These are phyloP conservation scores for Cladophialophora bantiana DNA, from an alignment of 2,329 filamentous ascomycete genomes.

Conservation along the genomic window DNA sequence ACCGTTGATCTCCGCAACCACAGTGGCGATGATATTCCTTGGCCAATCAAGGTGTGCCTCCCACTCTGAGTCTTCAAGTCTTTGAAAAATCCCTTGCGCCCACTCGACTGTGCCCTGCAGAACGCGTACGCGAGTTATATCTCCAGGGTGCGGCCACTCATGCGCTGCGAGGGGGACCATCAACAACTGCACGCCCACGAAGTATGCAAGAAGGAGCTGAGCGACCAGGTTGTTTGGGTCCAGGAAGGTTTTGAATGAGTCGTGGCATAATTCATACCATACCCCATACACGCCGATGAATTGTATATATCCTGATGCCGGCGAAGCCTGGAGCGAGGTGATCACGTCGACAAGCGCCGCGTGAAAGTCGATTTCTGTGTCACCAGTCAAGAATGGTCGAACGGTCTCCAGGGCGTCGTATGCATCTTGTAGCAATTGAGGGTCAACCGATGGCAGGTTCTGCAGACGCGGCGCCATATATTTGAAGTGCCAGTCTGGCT, in stretches of 20 bases:
- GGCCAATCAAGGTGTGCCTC: constrained; percentile 35
- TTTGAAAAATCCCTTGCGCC: constrained; percentile 47
- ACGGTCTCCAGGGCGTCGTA: constrained; percentile 38
- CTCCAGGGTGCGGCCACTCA: constrained; percentile 41
- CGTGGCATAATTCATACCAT: constrained; percentile 50
- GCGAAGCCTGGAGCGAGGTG: constrained; percentile 29
- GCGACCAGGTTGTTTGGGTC: constrained; percentile 51
- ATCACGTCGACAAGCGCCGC: constrained; percentile 40
- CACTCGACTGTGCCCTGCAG: constrained; percentile 47
- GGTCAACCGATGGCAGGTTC: constrained; percentile 35
- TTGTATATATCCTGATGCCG: constrained; percentile 48
- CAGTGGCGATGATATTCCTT: constrained; percentile 29
- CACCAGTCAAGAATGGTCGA: constrained; percentile 44
- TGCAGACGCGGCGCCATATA: constrained; percentile 38
- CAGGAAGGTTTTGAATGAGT: constrained; percentile 54
- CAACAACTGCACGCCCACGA: constrained; percentile 55
- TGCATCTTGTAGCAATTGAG: constrained; percentile 33
- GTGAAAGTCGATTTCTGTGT: constrained; percentile 39
- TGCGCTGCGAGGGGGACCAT: constrained; percentile 50
- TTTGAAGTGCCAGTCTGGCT: constrained; percentile 39
- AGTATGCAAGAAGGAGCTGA: constrained; percentile 56
- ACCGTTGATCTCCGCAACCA: constrained; percentile 37
- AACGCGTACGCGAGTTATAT: constrained; percentile 27
- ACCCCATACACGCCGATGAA: constrained; percentile 53
- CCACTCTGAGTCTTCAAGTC: constrained; percentile 41